Conservation (phyloP, 1,139 yeast species). For the Candida neerlandica region DNA sequence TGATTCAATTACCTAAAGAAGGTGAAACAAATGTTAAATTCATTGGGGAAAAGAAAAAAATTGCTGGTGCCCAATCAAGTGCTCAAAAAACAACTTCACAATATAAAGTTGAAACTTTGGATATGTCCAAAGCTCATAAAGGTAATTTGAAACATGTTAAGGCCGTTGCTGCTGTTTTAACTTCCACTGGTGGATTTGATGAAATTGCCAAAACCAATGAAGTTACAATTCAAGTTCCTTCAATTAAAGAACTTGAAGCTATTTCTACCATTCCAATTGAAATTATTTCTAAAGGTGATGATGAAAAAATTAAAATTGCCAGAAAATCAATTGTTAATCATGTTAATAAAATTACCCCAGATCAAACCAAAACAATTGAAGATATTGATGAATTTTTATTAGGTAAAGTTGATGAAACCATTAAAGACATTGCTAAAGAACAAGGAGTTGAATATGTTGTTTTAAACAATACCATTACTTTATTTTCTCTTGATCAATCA, state of each 20-base stretch:
- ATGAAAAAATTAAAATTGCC: constrained; percentile 42
- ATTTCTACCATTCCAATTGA: constrained; percentile 42
- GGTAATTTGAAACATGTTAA: constrained; percentile 76
- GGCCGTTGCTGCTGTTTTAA: constrained; percentile 68
- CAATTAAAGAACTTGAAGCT: constrained; percentile 29
- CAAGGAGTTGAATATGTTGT: constrained; percentile 60
- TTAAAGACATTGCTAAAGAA: constrained; percentile 48
- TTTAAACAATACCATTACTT: constrained; percentile 44
- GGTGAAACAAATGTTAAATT: constrained; percentile 57
- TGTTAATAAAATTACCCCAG: constrained; percentile 76
- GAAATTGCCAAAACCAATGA: constrained; percentile 47
- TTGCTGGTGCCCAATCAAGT: constrained; percentile 63
- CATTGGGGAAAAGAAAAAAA: constrained; percentile 60
- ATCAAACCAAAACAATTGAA: constrained; percentile 54
- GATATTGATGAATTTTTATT: constrained; percentile 76
- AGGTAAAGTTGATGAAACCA: constrained; percentile 49
- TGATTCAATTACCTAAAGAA: constrained; percentile 58
- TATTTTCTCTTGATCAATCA: constrained; percentile 29
- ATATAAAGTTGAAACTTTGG: constrained; percentile 65
- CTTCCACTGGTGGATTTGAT: constrained; percentile 50
- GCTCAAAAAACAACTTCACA: constrained; percentile 54
- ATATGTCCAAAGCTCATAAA: constrained; percentile 86
- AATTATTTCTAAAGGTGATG: constrained; percentile 37
- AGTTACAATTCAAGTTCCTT: constrained; percentile 61
- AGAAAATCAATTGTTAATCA: constrained; percentile 71